Evolutionary conservation across 257 asterid genomes (phyloP).

Genomic region (Rhazya stricta): DNA sequence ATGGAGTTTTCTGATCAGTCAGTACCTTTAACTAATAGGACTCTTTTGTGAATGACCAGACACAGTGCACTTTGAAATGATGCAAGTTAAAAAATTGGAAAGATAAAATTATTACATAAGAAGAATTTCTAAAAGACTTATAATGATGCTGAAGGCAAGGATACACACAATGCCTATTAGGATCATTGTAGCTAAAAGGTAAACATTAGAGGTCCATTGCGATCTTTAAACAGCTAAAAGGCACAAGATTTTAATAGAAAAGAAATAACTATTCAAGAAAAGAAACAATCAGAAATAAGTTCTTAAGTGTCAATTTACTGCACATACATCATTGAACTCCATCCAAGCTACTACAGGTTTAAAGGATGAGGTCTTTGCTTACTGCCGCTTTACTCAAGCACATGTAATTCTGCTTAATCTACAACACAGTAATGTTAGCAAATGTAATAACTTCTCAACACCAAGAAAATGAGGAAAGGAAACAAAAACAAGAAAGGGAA

Average conservation of each 20-base stretch:
- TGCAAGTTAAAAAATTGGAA: not conserved
- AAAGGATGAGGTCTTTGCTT: constrained; percentile 39
- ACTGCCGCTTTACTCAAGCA: constrained; percentile 64
- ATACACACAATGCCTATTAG: not conserved
- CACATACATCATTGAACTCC: constrained; percentile 51
- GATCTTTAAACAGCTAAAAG: not conserved
- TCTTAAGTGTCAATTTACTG: not conserved
- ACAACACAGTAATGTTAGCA: constrained; percentile 17
- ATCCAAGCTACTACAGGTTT: constrained; percentile 91
- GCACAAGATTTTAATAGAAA: not conserved
- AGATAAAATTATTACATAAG: not conserved
- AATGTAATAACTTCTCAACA: not conserved
- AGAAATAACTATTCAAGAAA: not conserved
- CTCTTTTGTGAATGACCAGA: constrained; percentile 85
- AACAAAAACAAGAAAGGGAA: not conserved
- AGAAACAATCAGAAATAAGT: not conserved
- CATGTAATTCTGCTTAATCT: constrained; percentile 80
- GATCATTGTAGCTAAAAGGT: too few relatives aligned
- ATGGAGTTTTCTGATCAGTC: not conserved
- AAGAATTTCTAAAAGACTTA: not conserved
- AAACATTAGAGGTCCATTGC: too few relatives aligned
- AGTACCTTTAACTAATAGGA: constrained; percentile 73
- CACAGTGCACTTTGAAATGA: constrained; percentile 44
- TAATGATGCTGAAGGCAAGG: not conserved
- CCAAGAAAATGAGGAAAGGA: not conserved